Base-by-base conservation (phyloP, 2,329 filamentous ascomycete genomes). In the Aspergillus nomiae region DNA sequence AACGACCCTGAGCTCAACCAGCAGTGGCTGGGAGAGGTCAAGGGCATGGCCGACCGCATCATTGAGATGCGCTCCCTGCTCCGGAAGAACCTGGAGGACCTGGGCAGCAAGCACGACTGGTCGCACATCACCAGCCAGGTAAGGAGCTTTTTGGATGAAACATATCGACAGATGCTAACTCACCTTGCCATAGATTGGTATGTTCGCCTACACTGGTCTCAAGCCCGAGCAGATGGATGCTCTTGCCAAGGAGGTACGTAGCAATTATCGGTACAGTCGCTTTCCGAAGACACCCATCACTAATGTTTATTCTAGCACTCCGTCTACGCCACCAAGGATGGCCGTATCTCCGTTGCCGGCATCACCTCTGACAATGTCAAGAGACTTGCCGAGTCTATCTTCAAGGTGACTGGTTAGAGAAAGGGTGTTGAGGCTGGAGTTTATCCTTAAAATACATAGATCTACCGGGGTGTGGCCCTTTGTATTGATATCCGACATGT, bases 41-140 rank as follows among this genome's bases (percentile, higher is more conserved):
- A 98, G 90, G 92, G 86, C 73, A 99, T 99, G 95, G 95, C 95
- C 67, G 93, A 97, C 82, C 94, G 95, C 77, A 99, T 99, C 85
- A 98, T 99, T 82, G 92, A 89, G 80, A 99, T 99, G 95, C 92
- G 95, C 73, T 89, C 92, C 65, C 88, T 97, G 60, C 89, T 99
- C 77, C 96, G 95, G 87, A 87, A 92, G 73, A 96, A 98, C 84
- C 89, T 99, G 61, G 92, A 97, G 87, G 90, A 91, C 81, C 88
- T 97, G 66, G 94, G 94, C 77, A 95, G 91, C 85, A 93, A 93
- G 87, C 92, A 96, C 82, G 92, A 98, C 85, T 99, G 95, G 95
- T 92, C 90, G 79, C 95, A 99, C 86, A 99, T 99, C 82, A 98
- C 95, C 71, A 94, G 86, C 82, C 92, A 96, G 81, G 81, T 83